Conservation (phyloP, 2,329 filamentous ascomycete genomes). For the Alternaria sp. region DNA sequence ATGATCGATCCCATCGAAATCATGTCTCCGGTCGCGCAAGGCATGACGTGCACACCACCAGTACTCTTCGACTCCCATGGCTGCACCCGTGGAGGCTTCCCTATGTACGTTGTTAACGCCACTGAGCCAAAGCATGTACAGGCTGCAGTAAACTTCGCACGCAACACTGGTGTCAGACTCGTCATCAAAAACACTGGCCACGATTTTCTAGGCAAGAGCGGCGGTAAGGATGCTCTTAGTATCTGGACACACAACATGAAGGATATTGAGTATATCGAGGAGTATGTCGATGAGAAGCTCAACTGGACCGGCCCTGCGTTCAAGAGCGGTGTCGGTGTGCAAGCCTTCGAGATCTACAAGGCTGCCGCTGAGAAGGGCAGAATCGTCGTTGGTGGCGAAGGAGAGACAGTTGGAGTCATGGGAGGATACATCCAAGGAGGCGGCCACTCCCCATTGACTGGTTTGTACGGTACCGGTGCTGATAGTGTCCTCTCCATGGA, state of each 20-base stretch:
- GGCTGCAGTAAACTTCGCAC: constrained; percentile 49
- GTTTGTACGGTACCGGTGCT: constrained; percentile 53
- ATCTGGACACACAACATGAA: constrained; percentile 52
- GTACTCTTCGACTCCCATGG: constrained; percentile 46
- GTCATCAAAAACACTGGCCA: constrained; percentile 50
- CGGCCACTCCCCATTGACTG: constrained; percentile 64
- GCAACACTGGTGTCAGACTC: constrained; percentile 44
- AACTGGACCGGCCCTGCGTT: constrained; percentile 60
- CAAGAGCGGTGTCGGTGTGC: constrained; percentile 65
- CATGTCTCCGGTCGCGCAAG: constrained; percentile 50
- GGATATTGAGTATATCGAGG: constrained; percentile 44
- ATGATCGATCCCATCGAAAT: constrained; percentile 49
- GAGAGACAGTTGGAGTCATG: constrained; percentile 61
- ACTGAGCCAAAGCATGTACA: constrained; percentile 49
- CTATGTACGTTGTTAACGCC: constrained; percentile 48
- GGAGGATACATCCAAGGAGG: constrained; percentile 58
- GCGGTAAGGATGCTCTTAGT: constrained; percentile 45
- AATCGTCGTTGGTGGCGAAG: constrained; percentile 62
- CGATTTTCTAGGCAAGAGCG: constrained; percentile 49
- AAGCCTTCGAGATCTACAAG: constrained; percentile 63
- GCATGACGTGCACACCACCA: constrained; percentile 49
- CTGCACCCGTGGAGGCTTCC: constrained; percentile 49
- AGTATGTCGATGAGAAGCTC: constrained; percentile 42
- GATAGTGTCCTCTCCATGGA: constrained; percentile 49
- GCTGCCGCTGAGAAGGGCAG: constrained; percentile 58